A percentile compares a stretch with the other conserved stretches of the same genome.
Evolutionary conservation across 2,329 filamentous ascomycete species (phyloP).

Genomic region (Diplocarpon mali): DNA sequence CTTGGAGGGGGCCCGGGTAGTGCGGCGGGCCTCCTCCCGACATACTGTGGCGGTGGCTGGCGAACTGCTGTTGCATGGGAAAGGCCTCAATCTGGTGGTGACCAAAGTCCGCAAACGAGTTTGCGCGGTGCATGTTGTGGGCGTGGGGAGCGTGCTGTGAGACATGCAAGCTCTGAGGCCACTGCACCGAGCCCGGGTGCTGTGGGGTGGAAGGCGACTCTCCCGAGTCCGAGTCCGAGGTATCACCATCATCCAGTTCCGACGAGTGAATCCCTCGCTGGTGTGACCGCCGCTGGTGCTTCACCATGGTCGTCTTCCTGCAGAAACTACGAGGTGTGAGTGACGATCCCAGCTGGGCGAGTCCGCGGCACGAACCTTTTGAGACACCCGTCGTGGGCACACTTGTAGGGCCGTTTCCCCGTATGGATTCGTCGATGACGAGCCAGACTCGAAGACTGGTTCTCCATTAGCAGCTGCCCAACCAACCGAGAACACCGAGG

Average conservation of each 20-base stretch:
- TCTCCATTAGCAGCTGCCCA: constrained; percentile 10
- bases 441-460: constrained; percentile 28
- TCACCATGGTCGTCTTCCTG: constrained; percentile 61
- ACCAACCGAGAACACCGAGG: neutral
- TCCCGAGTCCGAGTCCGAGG: constrained; percentile 31
- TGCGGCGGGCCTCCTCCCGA: constrained; percentile 33
- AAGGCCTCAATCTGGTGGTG: constrained; percentile 32
- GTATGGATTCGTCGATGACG: constrained; percentile 59
- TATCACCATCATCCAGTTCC: constrained; percentile 32
- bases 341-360: constrained; percentile 5
- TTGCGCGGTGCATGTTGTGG: constrained; percentile 35
- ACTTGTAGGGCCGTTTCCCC: constrained; percentile 57
- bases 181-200: constrained; percentile 37
- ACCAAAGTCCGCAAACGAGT: constrained; percentile 43
- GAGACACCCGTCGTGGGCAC: constrained; percentile 35
- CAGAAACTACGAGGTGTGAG: constrained; percentile 44
- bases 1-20: constrained; percentile 32
- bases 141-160: constrained; percentile 26
- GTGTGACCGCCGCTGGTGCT: constrained; percentile 52
- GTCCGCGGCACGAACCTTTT: constrained; percentile 24
- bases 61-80: constrained; percentile 26
- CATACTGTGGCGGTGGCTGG: constrained; percentile 37
- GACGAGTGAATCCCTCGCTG: constrained; percentile 45
- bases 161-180: constrained; percentile 36
- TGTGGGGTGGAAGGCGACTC: constrained; percentile 49